Evolutionary conservation across 305 asterid genomes (phyloP).

Genomic region (Fraxinus sp.): DNA sequence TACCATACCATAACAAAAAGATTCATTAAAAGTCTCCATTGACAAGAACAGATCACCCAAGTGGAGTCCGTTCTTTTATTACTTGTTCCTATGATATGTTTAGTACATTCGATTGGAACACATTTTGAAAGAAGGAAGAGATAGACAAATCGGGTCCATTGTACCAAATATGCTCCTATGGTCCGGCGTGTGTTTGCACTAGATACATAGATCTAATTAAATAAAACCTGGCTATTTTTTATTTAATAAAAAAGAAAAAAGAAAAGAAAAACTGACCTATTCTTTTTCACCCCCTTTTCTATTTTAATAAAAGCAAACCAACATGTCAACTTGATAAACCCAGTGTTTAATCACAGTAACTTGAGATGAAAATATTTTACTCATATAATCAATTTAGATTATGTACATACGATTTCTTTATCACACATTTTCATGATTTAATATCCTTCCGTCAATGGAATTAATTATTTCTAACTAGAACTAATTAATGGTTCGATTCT

Average conservation of each 20-base stretch:
- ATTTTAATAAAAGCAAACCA: not conserved
- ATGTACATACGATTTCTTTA: not conserved
- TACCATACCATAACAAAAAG: not conserved
- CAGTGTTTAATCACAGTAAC: not conserved
- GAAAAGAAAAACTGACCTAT: not conserved
- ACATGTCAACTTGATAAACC: not conserved
- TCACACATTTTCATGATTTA: not conserved
- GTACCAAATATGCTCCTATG: not conserved
- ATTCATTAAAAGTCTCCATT: not conserved
- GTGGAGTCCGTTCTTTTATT: not conserved
- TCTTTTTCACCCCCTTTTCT: not conserved
- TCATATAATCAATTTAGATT: constrained; percentile 22
- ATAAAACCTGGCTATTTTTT: not conserved
- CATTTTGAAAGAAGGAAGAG: not conserved
- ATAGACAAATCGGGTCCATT: not conserved
- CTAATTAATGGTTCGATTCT: not conserved
- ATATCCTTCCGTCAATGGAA: not conserved
- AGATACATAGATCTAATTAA: not conserved
- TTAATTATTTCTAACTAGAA: not conserved
- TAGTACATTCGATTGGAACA: not conserved
- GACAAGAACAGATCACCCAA: not conserved
- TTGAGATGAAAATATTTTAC: not conserved
- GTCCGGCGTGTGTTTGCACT: not conserved
- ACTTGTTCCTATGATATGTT: not conserved
- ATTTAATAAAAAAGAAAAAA: not conserved